Conservation (phyloP, 768 basidiomycete species). For the Termitomyces sp. region DNA sequence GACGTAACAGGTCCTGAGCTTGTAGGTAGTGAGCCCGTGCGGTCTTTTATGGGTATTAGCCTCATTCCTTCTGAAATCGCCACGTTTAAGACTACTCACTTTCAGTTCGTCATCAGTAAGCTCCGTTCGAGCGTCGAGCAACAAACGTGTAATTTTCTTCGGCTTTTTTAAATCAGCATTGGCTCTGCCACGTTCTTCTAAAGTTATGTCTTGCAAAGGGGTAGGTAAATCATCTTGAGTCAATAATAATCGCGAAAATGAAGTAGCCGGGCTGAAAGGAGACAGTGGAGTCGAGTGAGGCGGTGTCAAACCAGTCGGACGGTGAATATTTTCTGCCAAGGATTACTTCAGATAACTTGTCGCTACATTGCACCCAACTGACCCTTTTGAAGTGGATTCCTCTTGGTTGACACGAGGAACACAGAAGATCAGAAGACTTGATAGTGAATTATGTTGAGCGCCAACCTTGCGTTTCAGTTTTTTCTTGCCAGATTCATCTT, state of each 20-base stretch:
- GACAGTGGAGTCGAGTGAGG: slow-evolving; percentile 1
- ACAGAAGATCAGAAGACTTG: background rate
- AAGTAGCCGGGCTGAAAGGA: slow-evolving; percentile 24
- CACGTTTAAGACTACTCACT: slow-evolving; percentile 27
- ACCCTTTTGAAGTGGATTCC: background rate
- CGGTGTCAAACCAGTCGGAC: background rate
- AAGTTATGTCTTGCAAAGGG: slow-evolving; percentile 24
- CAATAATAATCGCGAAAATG: slow-evolving; percentile 34
- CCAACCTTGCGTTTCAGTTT: slow-evolving; percentile 1
- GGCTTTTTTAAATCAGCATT: slow-evolving; percentile 19
- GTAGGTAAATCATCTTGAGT: slow-evolving; percentile 30
- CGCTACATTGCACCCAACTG: background rate
- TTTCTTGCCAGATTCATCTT: background rate
- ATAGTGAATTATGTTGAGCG: background rate
- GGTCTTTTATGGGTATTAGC: slow-evolving; percentile 27
- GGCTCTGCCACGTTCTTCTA: slow-evolving; percentile 15
- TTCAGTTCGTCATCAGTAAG: slow-evolving; percentile 79
- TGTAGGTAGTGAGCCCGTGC: slow-evolving; percentile 65
- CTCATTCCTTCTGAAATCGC: background rate
- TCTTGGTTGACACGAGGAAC: background rate
- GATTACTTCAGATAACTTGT: background rate
- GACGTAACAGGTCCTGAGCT: slow-evolving; percentile 49
- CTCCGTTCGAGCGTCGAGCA: slow-evolving; percentile 72
- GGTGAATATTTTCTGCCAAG: background rate
- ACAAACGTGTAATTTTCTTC: slow-evolving; percentile 50